A percentile compares a stretch with the other conserved stretches of the same genome.
Conservation (phyloP, 2,329 filamentous ascomycete genomes). For the Mycocentrospora acerina region DNA sequence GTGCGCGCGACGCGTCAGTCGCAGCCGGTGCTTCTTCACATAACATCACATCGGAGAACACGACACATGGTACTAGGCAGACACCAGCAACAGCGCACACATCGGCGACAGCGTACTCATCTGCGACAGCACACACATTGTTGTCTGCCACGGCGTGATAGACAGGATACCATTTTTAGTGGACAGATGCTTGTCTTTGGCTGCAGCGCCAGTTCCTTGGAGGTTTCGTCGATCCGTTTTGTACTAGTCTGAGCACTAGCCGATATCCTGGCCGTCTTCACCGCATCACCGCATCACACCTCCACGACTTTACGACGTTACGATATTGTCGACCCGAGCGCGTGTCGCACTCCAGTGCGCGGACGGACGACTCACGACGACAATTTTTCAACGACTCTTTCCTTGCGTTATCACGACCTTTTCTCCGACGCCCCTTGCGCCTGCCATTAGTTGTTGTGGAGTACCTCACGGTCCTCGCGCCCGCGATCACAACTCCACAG, state of each 20-base stretch:
- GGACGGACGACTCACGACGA: constrained; percentile 11
- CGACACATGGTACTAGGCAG: too few species aligned
- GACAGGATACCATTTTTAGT: constrained; percentile 5
- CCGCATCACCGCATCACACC: constrained; percentile 16
- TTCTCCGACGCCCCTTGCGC: neutral
- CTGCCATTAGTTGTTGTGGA: too few species aligned
- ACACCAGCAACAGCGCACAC: too few species aligned
- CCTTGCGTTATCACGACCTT: constrained; percentile 15
- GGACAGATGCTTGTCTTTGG: constrained; percentile 4
- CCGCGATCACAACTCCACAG: constrained; percentile 17
- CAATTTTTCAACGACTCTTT: constrained; percentile 21
- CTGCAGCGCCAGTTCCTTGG: constrained; percentile 8
- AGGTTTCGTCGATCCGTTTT: constrained; percentile 12
- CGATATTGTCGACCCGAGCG: constrained; percentile 16
- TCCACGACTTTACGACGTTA: constrained; percentile 24
- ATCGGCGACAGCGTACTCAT: too few species aligned
- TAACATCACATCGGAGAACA: too few species aligned
- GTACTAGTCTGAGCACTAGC: constrained; percentile 11
- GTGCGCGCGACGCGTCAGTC: constrained; percentile 21
- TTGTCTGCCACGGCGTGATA: constrained; percentile 4
- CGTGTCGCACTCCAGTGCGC: constrained; percentile 27
- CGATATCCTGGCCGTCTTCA: constrained; percentile 16
- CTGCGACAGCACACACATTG: too few species aligned
- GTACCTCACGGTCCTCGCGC: constrained; percentile 9
- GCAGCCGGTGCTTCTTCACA: too few species aligned